phyloP scores from a whole-genome alignment of 305 asterid genomes.

The Withania somnifera region DNA sequence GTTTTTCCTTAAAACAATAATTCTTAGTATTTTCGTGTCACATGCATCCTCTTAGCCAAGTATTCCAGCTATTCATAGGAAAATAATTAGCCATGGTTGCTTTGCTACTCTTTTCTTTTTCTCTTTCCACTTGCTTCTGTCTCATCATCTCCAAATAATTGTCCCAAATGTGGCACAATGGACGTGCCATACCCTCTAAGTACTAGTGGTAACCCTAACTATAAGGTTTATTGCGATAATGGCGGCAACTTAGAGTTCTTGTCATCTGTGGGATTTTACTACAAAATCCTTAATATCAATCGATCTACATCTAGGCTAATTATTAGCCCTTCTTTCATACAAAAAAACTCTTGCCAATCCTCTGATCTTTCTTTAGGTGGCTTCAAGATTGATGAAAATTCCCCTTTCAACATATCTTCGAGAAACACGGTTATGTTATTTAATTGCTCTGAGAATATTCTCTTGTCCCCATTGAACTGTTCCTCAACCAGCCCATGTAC shows the following conservation, averaged over 20 bases:
- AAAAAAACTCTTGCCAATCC: conserved; percentile 17
- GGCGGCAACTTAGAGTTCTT: conserved; percentile 9
- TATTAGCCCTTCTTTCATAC: conserved; percentile 20
- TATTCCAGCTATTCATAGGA: not conserved
- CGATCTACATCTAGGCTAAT: conserved; percentile 12
- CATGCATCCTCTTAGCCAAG: not conserved
- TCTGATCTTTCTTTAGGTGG: conserved; percentile 26
- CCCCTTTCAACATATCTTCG: conserved; percentile 37
- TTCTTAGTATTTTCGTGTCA: not conserved
- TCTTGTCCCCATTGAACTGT: conserved; percentile 28
- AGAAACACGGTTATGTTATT: conserved; percentile 30
- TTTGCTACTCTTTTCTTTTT: conserved; percentile 7
- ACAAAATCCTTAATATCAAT: conserved; percentile 27
- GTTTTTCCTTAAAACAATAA: not conserved
- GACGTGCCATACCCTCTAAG: conserved; percentile 33
- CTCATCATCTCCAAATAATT: conserved; percentile 1
- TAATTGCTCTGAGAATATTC: conserved; percentile 22
- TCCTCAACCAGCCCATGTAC: conserved; percentile 28
- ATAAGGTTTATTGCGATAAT: conserved; percentile 18
- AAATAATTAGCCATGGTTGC: not conserved
- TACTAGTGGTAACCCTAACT: conserved; percentile 26
- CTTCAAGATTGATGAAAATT: conserved; percentile 17
- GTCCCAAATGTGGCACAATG: conserved; percentile 32
- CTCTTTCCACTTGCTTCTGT: conserved; percentile 6
- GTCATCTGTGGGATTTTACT: conserved; percentile 14